These are phyloP conservation scores for Senna tora DNA, from an alignment of 306 rosid genomes.

Conservation along the genomic window DNA sequence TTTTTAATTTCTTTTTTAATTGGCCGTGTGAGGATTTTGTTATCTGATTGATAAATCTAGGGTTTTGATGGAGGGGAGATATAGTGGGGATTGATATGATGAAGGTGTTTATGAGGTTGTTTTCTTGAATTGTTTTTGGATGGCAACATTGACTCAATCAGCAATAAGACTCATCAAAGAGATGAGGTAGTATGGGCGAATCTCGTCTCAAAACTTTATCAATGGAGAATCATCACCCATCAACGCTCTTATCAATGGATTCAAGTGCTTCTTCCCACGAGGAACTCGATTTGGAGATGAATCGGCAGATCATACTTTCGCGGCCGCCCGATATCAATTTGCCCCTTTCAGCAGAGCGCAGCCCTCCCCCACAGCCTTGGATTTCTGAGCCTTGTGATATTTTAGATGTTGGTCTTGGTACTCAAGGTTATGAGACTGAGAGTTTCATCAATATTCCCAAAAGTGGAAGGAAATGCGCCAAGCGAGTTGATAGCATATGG, in stretches of 20 bases:
- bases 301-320: constrained; percentile 41
- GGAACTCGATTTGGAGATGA: constrained; percentile 53
- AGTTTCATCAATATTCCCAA: constrained; percentile 44
- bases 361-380: constrained; percentile 52
- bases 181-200: constrained; percentile 52
- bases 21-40: constrained; percentile 60
- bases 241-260: constrained; percentile 55
- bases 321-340: constrained; percentile 56
- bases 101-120: constrained; percentile 49
- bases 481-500: constrained; percentile 54
- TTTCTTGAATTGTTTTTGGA: constrained; percentile 46
- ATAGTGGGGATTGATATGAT: constrained; percentile 68
- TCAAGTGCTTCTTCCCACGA: constrained; percentile 49
- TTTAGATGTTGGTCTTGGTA: constrained; percentile 47
- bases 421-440: constrained; percentile 53
- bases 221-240: constrained; percentile 49
- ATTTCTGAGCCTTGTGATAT: constrained; percentile 48
- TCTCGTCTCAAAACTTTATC: constrained; percentile 49
- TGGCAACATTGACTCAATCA: constrained; percentile 50
- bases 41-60: constrained; percentile 60
- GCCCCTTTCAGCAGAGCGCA: constrained; percentile 52
- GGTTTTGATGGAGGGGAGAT: constrained; percentile 83
- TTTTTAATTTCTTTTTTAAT: not conserved
- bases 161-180: constrained; percentile 44
- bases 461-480: constrained; percentile 48